A percentile compares a stretch with the other conserved stretches of the same genome.
Conservation (phyloP, 192 early-diverging fungal genomes). For the Coemansia pectinata region DNA sequence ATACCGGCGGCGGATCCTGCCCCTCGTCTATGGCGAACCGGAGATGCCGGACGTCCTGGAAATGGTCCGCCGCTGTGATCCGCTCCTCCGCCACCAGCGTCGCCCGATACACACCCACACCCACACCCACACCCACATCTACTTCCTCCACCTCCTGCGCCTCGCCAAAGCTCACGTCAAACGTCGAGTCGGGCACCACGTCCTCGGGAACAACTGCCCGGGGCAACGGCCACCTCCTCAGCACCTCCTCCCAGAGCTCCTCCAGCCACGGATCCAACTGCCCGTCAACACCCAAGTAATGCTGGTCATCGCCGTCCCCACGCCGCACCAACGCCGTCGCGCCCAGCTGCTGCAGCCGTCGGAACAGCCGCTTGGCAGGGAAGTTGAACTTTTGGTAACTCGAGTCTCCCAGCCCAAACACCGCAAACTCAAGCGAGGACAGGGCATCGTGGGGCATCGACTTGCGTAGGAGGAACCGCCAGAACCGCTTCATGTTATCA, state of each 20-base stretch:
- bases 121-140: slow-evolving; percentile 59
- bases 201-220: slow-evolving; percentile 12
- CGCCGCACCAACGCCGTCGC: slow-evolving; percentile 65
- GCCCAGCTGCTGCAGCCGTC: slow-evolving; percentile 83
- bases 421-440: slow-evolving; percentile 70
- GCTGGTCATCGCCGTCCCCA: slow-evolving; percentile 95
- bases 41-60: slow-evolving; percentile 92
- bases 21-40: slow-evolving; percentile 55
- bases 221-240: slow-evolving; percentile 64
- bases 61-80: slow-evolving; percentile 76
- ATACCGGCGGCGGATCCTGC: slow-evolving; percentile 2
- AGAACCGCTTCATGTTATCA: slow-evolving; percentile 91
- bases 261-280: slow-evolving; percentile 87
- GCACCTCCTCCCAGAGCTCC: slow-evolving; percentile 69
- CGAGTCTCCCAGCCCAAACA: slow-evolving; percentile 96
- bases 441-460: slow-evolving; percentile 67
- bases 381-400: slow-evolving; percentile 93
- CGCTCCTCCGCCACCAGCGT: slow-evolving; percentile 61
- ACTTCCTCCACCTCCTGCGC: background rate
- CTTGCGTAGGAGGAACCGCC: slow-evolving; percentile 88
- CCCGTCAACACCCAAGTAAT: slow-evolving; percentile 90
- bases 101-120: background rate
- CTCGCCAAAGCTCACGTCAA: slow-evolving; percentile 2
- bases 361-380: slow-evolving; percentile 88
- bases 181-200: slow-evolving; percentile 24